These are phyloP conservation scores for Septoria linicola DNA, from an alignment of 2,329 filamentous ascomycete genomes.

Conservation along the genomic window DNA sequence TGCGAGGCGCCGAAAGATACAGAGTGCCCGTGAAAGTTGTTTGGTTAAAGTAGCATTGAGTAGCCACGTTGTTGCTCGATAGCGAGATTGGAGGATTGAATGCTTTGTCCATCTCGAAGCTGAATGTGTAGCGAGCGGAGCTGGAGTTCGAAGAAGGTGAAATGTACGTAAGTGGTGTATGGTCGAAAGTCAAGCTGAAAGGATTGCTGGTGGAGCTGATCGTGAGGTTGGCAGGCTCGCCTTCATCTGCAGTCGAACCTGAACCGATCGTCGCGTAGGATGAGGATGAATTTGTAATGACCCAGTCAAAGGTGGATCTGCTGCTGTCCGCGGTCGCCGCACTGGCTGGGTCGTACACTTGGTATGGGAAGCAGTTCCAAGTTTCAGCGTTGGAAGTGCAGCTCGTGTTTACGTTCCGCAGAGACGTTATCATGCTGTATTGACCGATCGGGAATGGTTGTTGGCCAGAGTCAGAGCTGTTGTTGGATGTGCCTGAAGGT, in stretches of 20 bases:
- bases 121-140: constrained; percentile 60
- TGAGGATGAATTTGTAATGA: constrained; percentile 49
- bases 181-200: constrained; percentile 57
- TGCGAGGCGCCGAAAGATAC: constrained; percentile 44
- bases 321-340: constrained; percentile 35
- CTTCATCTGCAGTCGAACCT: constrained; percentile 57
- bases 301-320: constrained; percentile 61
- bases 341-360: constrained; percentile 46
- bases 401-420: constrained; percentile 53
- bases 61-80: constrained; percentile 46
- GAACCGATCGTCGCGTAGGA: constrained; percentile 48
- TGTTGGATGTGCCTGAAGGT: background rate
- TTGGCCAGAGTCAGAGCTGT: constrained; percentile 7
- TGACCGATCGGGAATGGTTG: constrained; percentile 60
- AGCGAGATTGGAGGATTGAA: constrained; percentile 52
- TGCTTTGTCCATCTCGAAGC: constrained; percentile 53
- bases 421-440: constrained; percentile 61
- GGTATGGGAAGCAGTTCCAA: constrained; percentile 63
- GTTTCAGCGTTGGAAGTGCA: constrained; percentile 60
- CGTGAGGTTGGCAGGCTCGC: constrained; percentile 38
- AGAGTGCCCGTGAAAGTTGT: constrained; percentile 59
- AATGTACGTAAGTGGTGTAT: constrained; percentile 51
- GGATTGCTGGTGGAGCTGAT: constrained; percentile 56
- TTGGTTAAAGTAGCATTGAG: constrained; percentile 59
- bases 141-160: constrained; percentile 44